A percentile compares a stretch with the other conserved stretches of the same genome.
Evolutionary conservation across 192 early-diverging fungal species (phyloP).

Genomic region (Podila verticillata): DNA sequence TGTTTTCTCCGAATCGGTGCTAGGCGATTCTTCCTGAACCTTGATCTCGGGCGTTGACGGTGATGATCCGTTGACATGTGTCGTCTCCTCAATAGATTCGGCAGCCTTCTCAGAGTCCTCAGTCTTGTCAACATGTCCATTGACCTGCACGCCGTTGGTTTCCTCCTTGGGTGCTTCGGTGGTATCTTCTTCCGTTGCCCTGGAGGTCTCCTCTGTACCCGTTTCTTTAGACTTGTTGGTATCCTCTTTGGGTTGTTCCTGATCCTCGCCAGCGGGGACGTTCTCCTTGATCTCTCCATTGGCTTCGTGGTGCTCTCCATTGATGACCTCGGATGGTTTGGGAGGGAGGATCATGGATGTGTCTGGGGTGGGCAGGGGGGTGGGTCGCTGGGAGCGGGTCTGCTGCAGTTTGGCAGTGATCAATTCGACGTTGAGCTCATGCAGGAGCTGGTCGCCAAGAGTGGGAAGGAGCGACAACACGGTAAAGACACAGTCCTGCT

Average conservation of each 20-base stretch:
- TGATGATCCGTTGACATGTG: conserved; percentile 1
- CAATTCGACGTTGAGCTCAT: conserved; percentile 83
- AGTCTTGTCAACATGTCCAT: too few relatives aligned
- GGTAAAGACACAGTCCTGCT: conserved; percentile 89
- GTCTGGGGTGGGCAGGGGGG: conserved; percentile 39
- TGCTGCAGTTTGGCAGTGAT: conserved; percentile 73
- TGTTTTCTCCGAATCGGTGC: background rate
- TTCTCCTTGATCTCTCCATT: conserved; percentile 8
- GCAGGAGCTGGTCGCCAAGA: conserved; percentile 79
- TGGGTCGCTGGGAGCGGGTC: conserved; percentile 46
- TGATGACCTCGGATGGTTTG: conserved; percentile 14
- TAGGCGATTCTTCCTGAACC: background rate
- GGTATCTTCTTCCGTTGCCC: background rate
- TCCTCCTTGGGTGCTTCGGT: too few relatives aligned
- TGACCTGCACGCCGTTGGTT: background rate
- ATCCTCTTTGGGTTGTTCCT: background rate
- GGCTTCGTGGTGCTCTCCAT: background rate
- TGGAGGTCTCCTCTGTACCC: background rate
- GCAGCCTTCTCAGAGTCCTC: background rate
- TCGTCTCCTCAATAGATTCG: background rate
- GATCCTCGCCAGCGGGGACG: conserved; percentile 2
- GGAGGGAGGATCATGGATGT: conserved; percentile 42
- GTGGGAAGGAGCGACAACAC: conserved; percentile 86
- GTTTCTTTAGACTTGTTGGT: background rate
- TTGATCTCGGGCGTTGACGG: conserved; percentile 7